Evolutionary conservation across 257 asterid genomes (phyloP).

Genomic region (Penstemon newberryi): DNA sequence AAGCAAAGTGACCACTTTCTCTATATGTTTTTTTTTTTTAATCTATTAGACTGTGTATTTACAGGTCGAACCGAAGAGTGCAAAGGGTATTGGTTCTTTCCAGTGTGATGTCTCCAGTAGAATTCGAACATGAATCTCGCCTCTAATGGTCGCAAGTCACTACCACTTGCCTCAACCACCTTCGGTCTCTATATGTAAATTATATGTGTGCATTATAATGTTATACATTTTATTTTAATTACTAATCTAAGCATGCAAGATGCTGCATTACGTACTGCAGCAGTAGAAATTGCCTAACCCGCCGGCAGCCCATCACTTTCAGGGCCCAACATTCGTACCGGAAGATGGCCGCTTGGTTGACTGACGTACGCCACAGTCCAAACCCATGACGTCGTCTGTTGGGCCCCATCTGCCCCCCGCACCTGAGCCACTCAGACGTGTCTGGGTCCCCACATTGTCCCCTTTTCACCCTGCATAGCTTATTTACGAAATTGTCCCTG

Average conservation of each 20-base stretch:
- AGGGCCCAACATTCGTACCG: conserved; percentile 64
- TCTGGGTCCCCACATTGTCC: conserved; percentile 41
- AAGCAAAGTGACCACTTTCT: conserved; percentile 9
- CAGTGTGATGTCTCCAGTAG: too few relatives aligned
- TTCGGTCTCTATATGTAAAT: too few relatives aligned
- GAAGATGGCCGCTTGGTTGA: conserved; percentile 63
- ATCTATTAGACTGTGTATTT: too few relatives aligned
- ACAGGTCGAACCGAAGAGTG: too few relatives aligned
- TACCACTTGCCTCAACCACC: too few relatives aligned
- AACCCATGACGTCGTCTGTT: background rate
- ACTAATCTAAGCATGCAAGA: conserved; percentile 21
- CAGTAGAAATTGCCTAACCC: conserved; percentile 45
- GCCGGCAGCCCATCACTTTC: conserved; percentile 74
- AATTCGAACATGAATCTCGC: too few relatives aligned
- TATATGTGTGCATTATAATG: background rate
- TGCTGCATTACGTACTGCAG: conserved; percentile 33
- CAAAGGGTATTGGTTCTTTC: too few relatives aligned
- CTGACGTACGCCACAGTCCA: conserved; percentile 37
- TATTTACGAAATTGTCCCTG: conserved; percentile 31
- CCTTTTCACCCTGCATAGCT: conserved; percentile 33
- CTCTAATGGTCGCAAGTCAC: too few relatives aligned
- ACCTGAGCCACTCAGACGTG: conserved; percentile 18
- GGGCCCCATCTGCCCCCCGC: conserved; percentile 53
- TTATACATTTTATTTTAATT: background rate
- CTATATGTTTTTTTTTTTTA: background rate